phyloP scores from a whole-genome alignment of 148 eudicot species.

The Heliamphora exappendiculata region DNA sequence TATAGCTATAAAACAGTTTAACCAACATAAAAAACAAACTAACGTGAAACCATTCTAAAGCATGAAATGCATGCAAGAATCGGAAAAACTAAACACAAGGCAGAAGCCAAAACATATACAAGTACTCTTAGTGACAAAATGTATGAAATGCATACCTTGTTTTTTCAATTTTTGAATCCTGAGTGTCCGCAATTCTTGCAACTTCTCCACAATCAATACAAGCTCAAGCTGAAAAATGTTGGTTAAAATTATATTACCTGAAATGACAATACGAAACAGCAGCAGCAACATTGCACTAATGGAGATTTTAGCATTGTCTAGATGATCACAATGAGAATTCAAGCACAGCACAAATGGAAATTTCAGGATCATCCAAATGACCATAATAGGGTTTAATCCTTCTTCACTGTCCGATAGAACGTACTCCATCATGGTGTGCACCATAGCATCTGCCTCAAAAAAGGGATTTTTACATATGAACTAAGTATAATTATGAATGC shows the following conservation, averaged over 20 bases:
- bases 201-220: constrained; percentile 83
- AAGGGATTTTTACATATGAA: neutral
- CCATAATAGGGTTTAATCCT: neutral
- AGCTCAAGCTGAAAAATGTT: constrained; percentile 76
- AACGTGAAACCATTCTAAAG: neutral
- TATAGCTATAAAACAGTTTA: neutral
- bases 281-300: neutral
- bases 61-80: neutral
- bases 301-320: neutral
- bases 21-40: neutral
- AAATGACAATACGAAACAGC: neutral
- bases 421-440: too few species aligned
- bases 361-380: neutral
- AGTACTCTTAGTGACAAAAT: neutral
- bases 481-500: neutral
- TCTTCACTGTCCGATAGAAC: neutral
- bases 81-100: neutral
- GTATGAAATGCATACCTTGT: constrained; percentile 52
- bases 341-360: neutral
- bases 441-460: neutral
- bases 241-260: neutral
- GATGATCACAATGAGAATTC: neutral
- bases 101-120: neutral
- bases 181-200: constrained; percentile 90
- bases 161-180: constrained; percentile 89